These are phyloP conservation scores for Patellifolia procumbens DNA, from an alignment of 179 eudicot species.

Conservation along the genomic window DNA sequence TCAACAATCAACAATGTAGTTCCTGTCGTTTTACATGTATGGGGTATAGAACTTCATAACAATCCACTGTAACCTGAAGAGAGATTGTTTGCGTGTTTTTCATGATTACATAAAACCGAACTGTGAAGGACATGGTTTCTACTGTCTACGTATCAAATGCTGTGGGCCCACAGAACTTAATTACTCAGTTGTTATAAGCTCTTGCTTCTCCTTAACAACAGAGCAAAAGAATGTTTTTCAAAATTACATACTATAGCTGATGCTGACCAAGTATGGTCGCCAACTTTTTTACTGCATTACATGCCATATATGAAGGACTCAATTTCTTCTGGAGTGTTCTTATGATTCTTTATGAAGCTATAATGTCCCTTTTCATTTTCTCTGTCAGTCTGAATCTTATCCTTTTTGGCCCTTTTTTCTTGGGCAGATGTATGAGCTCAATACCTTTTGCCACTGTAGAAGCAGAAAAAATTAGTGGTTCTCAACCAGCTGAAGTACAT, in stretches of 20 bases:
- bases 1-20: not conserved
- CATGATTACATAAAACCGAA: not conserved
- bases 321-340: not conserved
- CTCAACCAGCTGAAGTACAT: constrained; percentile 83
- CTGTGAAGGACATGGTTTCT: not conserved
- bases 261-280: not conserved
- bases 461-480: constrained; percentile 76
- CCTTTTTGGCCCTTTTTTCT: not conserved
- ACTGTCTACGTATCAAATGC: too few relatives aligned
- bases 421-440: constrained; percentile 47
- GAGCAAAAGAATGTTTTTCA: not conserved
- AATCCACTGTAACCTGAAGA: too few relatives aligned
- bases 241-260: too few relatives aligned
- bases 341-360: not conserved
- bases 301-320: not conserved
- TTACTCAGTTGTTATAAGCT: not conserved
- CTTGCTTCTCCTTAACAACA: not conserved
- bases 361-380: not conserved
- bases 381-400: not conserved
- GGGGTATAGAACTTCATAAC: too few relatives aligned
- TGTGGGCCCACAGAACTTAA: not conserved
- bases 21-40: not conserved
- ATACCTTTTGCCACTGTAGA: constrained; percentile 74
- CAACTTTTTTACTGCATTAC: not conserved
- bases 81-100: too few relatives aligned